Base-by-base conservation (phyloP, 345 rosid species). In the Ceriops tagal region DNA sequence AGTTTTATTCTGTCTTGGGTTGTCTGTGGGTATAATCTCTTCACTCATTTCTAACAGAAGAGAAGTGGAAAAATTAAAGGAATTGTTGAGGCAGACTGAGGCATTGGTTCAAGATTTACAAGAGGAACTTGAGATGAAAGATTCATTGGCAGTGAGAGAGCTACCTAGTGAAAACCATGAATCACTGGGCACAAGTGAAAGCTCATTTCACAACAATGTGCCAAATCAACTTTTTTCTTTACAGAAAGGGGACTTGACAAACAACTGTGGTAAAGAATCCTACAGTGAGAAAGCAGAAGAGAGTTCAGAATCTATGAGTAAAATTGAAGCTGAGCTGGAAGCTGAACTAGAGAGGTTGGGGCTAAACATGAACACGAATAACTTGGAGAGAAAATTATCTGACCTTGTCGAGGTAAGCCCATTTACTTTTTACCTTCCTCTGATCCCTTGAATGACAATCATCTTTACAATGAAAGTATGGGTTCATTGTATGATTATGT, bases 301-400 rank as follows among this genome's bases (percentile, higher is more conserved):
- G 69, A 65, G 58, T 67, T 64, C 77, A 20, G 89, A 84, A 62
- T 79, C 84, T 70, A 82, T 83, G 82, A 84, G 96, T 69, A 83
- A 84, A 71, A 91, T 91, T 71, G 98, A 91, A 83, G 97, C 96
- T 24, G 98, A 91, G 82, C 92, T 93, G 78, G 95, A 89, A 87
- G 97, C 97, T 77, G 98, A 91, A 83, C 95, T 91, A 28, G 88
- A 87, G 81, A 89, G 87, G 83, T 81, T 93, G 89, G 97, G 92
- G 22, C 83, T 89, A 47, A 83, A 85, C 78, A 81, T 91, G 71
- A 79, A 77, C 63, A 52, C 75, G 20, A 71, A 91, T 64, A 79
- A 75, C 71, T 46, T 69, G 61, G 91, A 78, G 69, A 71, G 77
- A 66, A 74, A 71, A 75, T 73, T 80, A 60, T 77, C 84, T n/a